A percentile compares a stretch with the other conserved stretches of the same genome.
Evolutionary conservation across 179 eudicot genomes (phyloP).

Genomic region (Spergularia azorica): DNA sequence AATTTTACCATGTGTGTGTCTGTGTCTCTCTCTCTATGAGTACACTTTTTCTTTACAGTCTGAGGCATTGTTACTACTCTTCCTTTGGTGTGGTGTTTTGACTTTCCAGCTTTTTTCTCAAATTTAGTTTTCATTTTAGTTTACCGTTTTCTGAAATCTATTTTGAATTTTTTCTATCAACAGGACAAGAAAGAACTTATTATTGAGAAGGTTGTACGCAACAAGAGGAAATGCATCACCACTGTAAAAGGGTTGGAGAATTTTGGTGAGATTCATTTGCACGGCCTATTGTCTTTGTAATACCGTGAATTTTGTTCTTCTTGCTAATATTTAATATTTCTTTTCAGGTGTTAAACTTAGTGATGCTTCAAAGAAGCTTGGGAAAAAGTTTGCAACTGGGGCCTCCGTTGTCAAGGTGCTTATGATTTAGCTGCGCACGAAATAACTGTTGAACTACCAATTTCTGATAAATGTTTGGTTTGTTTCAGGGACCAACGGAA

Average conservation of each 20-base stretch:
- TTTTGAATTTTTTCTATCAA: slow-evolving; percentile 19
- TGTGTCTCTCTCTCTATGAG: no score
- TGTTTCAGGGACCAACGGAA: slow-evolving; percentile 84
- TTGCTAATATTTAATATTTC: neutral
- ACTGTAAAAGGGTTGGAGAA: slow-evolving; percentile 89
- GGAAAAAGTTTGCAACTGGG: slow-evolving; percentile 98
- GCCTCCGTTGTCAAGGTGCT: slow-evolving; percentile 95
- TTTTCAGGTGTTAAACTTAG: slow-evolving; percentile 75
- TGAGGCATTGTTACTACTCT: neutral
- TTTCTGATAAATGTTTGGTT: neutral
- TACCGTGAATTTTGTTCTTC: no score
- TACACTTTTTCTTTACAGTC: no score
- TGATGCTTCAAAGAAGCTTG: slow-evolving; percentile 99
- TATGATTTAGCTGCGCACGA: neutral
- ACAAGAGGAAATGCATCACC: slow-evolving; percentile 91
- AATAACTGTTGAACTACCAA: neutral
- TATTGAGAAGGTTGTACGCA: slow-evolving; percentile 93
- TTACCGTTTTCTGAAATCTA: neutral
- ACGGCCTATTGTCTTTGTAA: neutral
- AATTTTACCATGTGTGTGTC: no score
- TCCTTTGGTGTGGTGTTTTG: neutral
- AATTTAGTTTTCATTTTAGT: neutral
- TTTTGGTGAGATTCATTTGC: slow-evolving; percentile 60
- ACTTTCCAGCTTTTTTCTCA: neutral
- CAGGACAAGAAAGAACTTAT: slow-evolving; percentile 92